Percentiles rank a stretch among this genome's conserved stretches.
Conservation (phyloP, 2,329 filamentous ascomycete genomes). For the Huntiella omanensis region DNA sequence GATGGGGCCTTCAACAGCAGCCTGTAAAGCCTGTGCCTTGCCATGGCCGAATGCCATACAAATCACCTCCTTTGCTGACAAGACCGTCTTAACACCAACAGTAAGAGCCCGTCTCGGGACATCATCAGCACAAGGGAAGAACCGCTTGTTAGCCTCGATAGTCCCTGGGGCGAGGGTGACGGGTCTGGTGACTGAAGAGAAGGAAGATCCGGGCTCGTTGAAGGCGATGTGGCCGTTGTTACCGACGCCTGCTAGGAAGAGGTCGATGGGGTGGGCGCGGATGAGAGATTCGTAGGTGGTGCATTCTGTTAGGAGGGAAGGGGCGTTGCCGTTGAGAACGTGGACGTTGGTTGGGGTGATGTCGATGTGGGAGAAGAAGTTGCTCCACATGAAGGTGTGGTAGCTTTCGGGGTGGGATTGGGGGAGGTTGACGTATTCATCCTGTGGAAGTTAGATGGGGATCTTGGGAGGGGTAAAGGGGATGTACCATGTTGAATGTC, state of each 20-base stretch:
- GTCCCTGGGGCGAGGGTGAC: conserved; percentile 81
- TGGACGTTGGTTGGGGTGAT: conserved; percentile 67
- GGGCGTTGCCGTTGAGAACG: conserved; percentile 65
- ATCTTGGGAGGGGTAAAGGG: conserved; percentile 4
- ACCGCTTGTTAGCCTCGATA: conserved; percentile 67
- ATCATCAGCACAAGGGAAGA: conserved; percentile 51
- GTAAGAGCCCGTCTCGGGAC: conserved; percentile 72
- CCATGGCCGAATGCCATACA: conserved; percentile 67
- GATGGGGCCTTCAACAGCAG: conserved; percentile 62
- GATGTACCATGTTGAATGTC: conserved; percentile 71
- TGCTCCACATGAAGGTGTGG: conserved; percentile 84
- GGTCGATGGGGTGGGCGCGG: conserved; percentile 54
- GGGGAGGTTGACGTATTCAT: conserved; percentile 73
- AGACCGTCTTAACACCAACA: conserved; percentile 66
- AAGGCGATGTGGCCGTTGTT: conserved; percentile 80
- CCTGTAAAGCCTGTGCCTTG: conserved; percentile 63
- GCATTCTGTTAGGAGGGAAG: conserved; percentile 58
- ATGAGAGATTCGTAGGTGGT: conserved; percentile 65
- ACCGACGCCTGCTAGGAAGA: conserved; percentile 71
- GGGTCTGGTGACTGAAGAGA: conserved; percentile 60
- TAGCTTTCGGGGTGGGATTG: conserved; percentile 73
- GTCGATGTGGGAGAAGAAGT: conserved; percentile 76
- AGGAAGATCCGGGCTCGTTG: conserved; percentile 70
- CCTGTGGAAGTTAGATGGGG: conserved; percentile 26
- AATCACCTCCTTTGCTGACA: conserved; percentile 65